Evolutionary conservation across 768 basidiomycete species (phyloP).

Genomic region (Amylocystis lapponica): DNA sequence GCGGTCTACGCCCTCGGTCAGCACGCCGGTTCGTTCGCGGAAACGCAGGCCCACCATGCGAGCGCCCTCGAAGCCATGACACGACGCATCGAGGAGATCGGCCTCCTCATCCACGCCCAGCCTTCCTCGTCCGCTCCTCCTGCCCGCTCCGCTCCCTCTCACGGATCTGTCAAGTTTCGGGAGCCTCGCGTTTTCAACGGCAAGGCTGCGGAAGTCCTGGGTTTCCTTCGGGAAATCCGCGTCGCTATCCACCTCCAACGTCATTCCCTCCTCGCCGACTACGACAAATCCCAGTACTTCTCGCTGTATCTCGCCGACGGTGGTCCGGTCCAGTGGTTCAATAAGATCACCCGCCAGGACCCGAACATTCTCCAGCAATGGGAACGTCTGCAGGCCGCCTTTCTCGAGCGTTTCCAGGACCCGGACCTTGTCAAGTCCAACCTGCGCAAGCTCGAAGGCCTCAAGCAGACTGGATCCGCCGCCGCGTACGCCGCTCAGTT

Average conservation of each 20-base stretch:
- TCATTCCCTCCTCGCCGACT: not conserved
- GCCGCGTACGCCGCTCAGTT: slow-evolving; percentile 25
- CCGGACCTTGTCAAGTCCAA: slow-evolving; percentile 10
- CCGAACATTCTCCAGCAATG: slow-evolving; percentile 1
- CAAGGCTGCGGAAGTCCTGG: slow-evolving; percentile 1
- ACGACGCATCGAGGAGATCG: no score
- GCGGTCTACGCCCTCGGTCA: no score
- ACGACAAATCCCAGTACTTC: slow-evolving; percentile 3
- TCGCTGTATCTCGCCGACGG: slow-evolving; percentile 4
- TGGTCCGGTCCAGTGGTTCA: slow-evolving; percentile 5
- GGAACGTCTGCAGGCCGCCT: not conserved
- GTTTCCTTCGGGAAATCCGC: slow-evolving; percentile 4
- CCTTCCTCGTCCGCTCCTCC: no score
- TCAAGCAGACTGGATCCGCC: slow-evolving; percentile 27
- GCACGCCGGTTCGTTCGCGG: no score
- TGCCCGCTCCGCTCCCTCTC: no score
- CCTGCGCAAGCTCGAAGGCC: slow-evolving; percentile 22
- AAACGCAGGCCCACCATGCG: no score
- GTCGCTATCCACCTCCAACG: slow-evolving; percentile 1
- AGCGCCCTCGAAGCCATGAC: no score
- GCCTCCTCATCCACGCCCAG: no score
- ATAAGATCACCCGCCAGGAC: not conserved
- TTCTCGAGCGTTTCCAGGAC: slow-evolving; percentile 3
- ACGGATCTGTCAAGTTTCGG: not conserved
- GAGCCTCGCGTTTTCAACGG: slow-evolving; percentile 6